These are phyloP conservation scores for Trametes elegans DNA, from an alignment of 768 basidiomycete species.

Conservation along the genomic window DNA sequence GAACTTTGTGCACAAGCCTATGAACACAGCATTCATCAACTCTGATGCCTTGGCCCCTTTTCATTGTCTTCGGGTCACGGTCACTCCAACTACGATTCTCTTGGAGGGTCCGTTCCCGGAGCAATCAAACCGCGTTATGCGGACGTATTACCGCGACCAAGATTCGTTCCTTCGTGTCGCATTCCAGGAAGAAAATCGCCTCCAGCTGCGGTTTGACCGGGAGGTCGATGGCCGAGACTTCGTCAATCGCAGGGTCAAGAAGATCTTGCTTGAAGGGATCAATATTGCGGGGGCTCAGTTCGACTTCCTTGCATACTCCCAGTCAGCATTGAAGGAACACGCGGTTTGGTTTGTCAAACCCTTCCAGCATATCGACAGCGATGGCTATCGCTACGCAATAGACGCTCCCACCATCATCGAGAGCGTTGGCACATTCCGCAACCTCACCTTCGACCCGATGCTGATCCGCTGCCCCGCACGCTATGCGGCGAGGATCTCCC, in stretches of 20 bases:
- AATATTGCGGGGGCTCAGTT: constrained; percentile 54
- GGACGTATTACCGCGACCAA: constrained; percentile 45
- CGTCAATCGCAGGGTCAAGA: constrained; percentile 46
- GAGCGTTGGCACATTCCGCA: constrained; percentile 53
- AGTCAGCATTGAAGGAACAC: constrained; percentile 64
- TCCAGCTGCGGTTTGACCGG: constrained; percentile 53
- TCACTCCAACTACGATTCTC: constrained; percentile 55
- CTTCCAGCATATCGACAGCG: constrained; percentile 37
- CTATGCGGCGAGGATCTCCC: constrained; percentile 69
- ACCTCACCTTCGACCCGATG: constrained; percentile 41
- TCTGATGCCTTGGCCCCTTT: constrained; percentile 34
- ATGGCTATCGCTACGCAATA: background rate
- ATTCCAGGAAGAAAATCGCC: constrained; percentile 57
- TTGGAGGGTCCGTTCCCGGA: constrained; percentile 57
- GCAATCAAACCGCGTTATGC: constrained; percentile 60
- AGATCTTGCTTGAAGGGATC: constrained; percentile 45
- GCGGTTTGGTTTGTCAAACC: constrained; percentile 62
- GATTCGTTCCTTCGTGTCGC: constrained; percentile 61
- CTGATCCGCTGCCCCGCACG: constrained; percentile 64
- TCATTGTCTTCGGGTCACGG: constrained; percentile 43
- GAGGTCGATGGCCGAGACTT: constrained; percentile 54
- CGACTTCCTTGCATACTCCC: constrained; percentile 68
- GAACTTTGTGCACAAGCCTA: constrained; percentile 9
- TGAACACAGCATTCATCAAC: constrained; percentile 1
- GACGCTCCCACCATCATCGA: constrained; percentile 50